Base-by-base conservation (phyloP, 495 filamentous ascomycete genomes). In the Aspergillus steynii region DNA sequence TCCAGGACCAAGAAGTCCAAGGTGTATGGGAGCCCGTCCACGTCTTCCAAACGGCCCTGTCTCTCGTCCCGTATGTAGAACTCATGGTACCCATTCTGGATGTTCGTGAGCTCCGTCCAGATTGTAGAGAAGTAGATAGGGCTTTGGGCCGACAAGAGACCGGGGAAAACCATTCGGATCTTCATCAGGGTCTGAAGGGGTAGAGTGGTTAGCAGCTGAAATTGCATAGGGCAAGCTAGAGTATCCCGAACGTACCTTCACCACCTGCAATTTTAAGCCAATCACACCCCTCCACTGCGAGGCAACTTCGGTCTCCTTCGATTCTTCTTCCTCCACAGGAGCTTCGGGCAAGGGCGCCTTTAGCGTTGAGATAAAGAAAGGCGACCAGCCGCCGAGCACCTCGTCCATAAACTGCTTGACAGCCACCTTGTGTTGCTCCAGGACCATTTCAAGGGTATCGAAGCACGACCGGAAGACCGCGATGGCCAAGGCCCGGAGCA, bases 1-100 rank as follows among this genome's bases (percentile, higher is more conserved):
- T 99, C 95, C 34, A 97, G 71, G 7, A 98, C 85, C 47, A 98
- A 82, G 65, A 96, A 92, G 72, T 99, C 95, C n/a, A 99, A 81
- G 0, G 92, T 94, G 73, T 94, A 96, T 0, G 96, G 92, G n/a
- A 99, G 81, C 28, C 89, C 85, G 71, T 99, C 95, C 10, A 87
- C 84, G 73, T 99, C 94, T 68, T 96, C 93, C 53, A 98, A 72
- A 25, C 93, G 85, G 49, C 92, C 88, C 75, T 99, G 92, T 37
- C 88, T 85, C 57, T 96, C 89, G 59, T 91, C 85, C 56, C 90
- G 80, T 63, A 96, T 89, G 74, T 93, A 99, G 68, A 96, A 85
- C 56, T 85, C 80, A 62, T 90, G 84, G 66, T 97, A 96, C 15
- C 86, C 69, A 5, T 77, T 74, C 58, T 91, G 86, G 25, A 95